A percentile compares a stretch with the other conserved stretches of the same genome.
These are phyloP conservation scores for Leishmania tropica DNA, from an alignment of 208 protist genomes.

Conservation along the genomic window DNA sequence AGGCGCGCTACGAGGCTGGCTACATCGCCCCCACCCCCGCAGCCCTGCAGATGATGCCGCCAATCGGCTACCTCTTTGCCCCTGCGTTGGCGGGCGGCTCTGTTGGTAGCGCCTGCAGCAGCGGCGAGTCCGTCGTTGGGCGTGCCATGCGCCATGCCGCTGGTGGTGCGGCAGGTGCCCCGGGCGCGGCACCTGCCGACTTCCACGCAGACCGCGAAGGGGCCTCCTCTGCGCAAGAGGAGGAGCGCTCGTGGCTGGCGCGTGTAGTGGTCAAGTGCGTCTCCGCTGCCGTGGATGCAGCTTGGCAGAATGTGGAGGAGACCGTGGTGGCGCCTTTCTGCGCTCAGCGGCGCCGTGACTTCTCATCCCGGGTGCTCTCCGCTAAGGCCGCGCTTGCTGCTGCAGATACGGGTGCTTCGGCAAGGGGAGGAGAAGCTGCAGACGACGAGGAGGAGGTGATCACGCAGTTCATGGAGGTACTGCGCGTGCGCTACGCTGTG, in stretches of 20 bases:
- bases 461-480: slow-evolving; percentile 48
- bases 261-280: slow-evolving; percentile 30
- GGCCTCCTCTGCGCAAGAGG: neutral
- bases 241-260: slow-evolving; percentile 30
- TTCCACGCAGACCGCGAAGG: neutral
- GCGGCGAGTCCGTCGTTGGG: slow-evolving; percentile 6
- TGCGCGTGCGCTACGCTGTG: slow-evolving; percentile 59
- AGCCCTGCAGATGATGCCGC: slow-evolving; percentile 6
- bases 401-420: neutral
- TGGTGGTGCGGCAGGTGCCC: neutral
- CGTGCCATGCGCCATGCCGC: slow-evolving; percentile 9
- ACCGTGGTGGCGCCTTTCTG: slow-evolving; percentile 17
- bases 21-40: slow-evolving; percentile 2
- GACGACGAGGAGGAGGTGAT: slow-evolving; percentile 37
- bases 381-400: neutral
- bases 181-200: neutral
- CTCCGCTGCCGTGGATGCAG: slow-evolving; percentile 30
- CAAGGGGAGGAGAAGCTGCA: slow-evolving; percentile 3
- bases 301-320: slow-evolving; percentile 32
- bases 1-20: slow-evolving; percentile 1
- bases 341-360: neutral
- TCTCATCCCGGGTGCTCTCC: neutral
- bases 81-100: slow-evolving; percentile 1
- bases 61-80: slow-evolving; percentile 13
- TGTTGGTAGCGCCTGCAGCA: neutral